Base-by-base conservation (phyloP, 768 basidiomycete genomes). In the Leccinum aurantiacum region DNA sequence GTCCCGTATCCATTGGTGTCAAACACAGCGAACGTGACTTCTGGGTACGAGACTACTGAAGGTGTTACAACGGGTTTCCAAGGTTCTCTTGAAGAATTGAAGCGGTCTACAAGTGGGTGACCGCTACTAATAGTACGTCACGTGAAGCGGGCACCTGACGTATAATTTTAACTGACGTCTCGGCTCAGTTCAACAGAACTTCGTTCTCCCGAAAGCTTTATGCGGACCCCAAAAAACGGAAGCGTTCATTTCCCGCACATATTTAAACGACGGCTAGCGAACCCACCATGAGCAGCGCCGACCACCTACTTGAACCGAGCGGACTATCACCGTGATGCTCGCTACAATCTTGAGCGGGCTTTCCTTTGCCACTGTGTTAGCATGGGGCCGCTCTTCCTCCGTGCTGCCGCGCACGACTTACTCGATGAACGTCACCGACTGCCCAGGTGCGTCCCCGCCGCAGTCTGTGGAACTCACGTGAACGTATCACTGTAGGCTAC, bases 401-500 rank as follows among this genome's bases (percentile, higher is more conserved):
- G 44, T 60, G 19, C 11, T 55, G 11, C 62, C 61, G 6, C 65
- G 56, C 56, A 29, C 41, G 17, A 49, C 59, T 2, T 51, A 69
- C 31, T 75, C 74, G 6, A 62, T 52, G 67, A 75, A 77, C 27
- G 68, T 75, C 53, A 63, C 76, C 19, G 35, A 57, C 44, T 75
- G 74, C 51, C 76, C 74, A 64, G 74, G 74, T 75, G 61, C 4
- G 14, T 53, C n/a, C 11, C 35, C 8, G 0, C 15, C 11, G n/a
- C 51, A 6, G 5, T 35, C 54, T 11, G 4, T 49, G 1, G 25
- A n/a, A 33, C 33, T 56, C 6, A 44, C 24, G 13, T 31, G 31
- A 25, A 62, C n/a, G 3, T 10, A 13, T 50, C 7, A 10, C 59
- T 33, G 5, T 13, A 85, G 89, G 89, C 15, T 90, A 90, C 63